phyloP scores from a whole-genome alignment of 1,284 basidiomycete species.

The Cutaneotrichosporon sp. region DNA sequence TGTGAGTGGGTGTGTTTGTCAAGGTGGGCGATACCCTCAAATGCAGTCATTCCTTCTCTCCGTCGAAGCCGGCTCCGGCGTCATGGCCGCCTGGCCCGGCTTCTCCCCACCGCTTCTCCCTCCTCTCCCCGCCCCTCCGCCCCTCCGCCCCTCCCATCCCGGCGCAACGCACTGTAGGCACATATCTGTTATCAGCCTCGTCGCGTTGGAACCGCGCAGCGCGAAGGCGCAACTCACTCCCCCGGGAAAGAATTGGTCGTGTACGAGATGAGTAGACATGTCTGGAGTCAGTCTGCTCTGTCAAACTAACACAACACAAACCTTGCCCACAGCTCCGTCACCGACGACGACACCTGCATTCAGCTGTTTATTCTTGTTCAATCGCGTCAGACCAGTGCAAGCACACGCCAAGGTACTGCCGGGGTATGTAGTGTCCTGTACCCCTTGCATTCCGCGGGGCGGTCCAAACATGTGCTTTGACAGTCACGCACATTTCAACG shows the following conservation, averaged over 20 bases:
- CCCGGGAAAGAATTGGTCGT: conserved; percentile 53
- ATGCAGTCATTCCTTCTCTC: too few species aligned
- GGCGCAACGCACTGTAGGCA: conserved; percentile 38
- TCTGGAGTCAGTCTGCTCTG: conserved; percentile 30
- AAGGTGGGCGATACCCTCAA: too few species aligned
- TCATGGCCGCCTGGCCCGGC: background rate
- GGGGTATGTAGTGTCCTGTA: too few species aligned
- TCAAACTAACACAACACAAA: conserved; percentile 34
- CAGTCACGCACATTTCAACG: conserved; percentile 25
- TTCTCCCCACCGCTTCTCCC: background rate
- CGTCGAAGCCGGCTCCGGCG: too few species aligned
- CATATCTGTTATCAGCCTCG: conserved; percentile 42
- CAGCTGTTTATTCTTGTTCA: background rate
- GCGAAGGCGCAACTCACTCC: conserved; percentile 37
- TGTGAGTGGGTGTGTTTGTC: background rate
- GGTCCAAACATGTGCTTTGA: too few species aligned
- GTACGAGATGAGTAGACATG: conserved; percentile 53
- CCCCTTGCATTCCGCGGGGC: too few species aligned
- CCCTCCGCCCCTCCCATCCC: too few species aligned
- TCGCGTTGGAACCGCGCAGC: background rate
- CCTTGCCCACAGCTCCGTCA: conserved; percentile 99
- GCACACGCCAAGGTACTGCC: too few species aligned
- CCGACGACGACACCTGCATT: conserved; percentile 80
- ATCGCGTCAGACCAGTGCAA: too few species aligned
- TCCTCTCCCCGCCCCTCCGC: background rate